phyloP scores from a whole-genome alignment of 2,329 filamentous ascomycete genomes.

The Cytospora chrysosperma region DNA sequence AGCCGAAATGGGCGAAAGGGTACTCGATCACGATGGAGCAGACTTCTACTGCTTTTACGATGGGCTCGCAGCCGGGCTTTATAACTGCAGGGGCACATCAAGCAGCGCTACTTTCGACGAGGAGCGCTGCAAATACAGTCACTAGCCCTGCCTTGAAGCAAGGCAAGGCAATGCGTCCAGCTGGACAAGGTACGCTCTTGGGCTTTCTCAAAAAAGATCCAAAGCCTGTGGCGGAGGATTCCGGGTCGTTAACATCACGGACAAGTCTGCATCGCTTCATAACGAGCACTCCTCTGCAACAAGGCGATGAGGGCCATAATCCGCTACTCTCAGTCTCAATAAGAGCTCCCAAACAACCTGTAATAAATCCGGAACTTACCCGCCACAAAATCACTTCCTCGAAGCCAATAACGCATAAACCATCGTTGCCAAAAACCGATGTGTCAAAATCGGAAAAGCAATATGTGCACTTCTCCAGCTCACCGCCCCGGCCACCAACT shows the following conservation, averaged over 20 bases:
- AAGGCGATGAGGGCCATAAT: not conserved
- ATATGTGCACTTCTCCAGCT: slow-evolving; percentile 61
- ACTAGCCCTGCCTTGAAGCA: slow-evolving; percentile 28
- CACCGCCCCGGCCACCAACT: slow-evolving; percentile 42
- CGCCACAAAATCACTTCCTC: slow-evolving; percentile 44
- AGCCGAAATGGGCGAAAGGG: slow-evolving; percentile 40
- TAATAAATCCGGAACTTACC: slow-evolving; percentile 18
- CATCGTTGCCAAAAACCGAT: slow-evolving; percentile 30
- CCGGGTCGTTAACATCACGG: not conserved
- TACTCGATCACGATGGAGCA: slow-evolving; percentile 64
- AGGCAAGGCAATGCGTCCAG: slow-evolving; percentile 28
- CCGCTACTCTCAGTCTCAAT: not conserved
- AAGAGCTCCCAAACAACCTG: not conserved
- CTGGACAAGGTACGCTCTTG: slow-evolving; percentile 17
- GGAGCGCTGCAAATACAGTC: slow-evolving; percentile 29
- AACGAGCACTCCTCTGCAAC: not conserved
- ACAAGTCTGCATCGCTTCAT: not conserved
- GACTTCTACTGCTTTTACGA: slow-evolving; percentile 55
- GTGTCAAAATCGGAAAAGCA: slow-evolving; percentile 37
- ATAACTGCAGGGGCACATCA: slow-evolving; percentile 60
- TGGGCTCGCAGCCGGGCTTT: slow-evolving; percentile 58
- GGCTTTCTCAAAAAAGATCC: slow-evolving; percentile 18
- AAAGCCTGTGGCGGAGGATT: not conserved
- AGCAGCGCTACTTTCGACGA: slow-evolving; percentile 37
- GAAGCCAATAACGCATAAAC: slow-evolving; percentile 35